Conservation (phyloP, 148 eudicot species). For the Cornus controversa region DNA sequence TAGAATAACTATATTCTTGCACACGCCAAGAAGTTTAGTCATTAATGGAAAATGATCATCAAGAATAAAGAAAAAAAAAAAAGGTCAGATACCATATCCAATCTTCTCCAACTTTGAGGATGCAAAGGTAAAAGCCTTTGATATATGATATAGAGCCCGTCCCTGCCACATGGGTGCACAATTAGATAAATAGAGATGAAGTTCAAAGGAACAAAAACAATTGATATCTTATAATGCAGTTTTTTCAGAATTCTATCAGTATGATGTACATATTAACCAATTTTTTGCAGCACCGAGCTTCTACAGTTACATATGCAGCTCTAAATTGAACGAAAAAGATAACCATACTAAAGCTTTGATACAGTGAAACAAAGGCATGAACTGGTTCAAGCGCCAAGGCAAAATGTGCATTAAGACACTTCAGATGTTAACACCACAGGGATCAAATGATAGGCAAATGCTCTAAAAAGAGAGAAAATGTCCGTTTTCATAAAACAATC, state of each 20-base stretch:
- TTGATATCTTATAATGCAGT: not conserved
- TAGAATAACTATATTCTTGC: not conserved
- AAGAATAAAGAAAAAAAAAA: not conserved
- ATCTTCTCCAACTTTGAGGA: slow-evolving; percentile 89
- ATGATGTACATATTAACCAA: not conserved
- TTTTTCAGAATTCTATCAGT: no score
- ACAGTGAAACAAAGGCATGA: not conserved
- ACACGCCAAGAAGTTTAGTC: not conserved
- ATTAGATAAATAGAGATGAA: not conserved
- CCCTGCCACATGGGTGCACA: slow-evolving; percentile 50
- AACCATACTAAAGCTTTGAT: not conserved
- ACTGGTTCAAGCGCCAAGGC: no score
- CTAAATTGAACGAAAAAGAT: not conserved
- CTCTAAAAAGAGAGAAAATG: no score
- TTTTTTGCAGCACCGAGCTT: not conserved
- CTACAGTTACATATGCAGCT: not conserved
- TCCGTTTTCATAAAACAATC: no score
- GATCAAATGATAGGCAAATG: not conserved
- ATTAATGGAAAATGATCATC: not conserved
- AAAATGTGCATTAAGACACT: not conserved
- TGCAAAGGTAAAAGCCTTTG: slow-evolving; percentile 82
- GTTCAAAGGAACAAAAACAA: not conserved
- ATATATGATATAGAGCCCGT: slow-evolving; percentile 77
- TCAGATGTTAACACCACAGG: not conserved
- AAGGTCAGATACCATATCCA: slow-evolving; percentile 64